Conservation (phyloP, 177 flowering plant genomes). For the Vitis hybrid region DNA sequence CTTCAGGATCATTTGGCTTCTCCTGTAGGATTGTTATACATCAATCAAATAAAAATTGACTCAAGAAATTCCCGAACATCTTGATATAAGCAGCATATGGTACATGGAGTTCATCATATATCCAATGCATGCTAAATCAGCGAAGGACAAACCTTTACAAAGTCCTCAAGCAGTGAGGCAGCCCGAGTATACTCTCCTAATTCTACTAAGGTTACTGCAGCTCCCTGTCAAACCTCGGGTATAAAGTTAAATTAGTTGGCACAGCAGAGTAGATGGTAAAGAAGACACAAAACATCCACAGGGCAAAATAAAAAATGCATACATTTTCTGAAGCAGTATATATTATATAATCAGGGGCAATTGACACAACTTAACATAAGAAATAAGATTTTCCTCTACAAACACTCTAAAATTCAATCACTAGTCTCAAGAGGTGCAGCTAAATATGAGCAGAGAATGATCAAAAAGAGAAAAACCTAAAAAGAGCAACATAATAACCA, state of each 20-base stretch:
- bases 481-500: too few species aligned
- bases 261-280: not conserved
- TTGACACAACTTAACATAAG: too few species aligned
- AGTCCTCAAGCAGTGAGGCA: slow-evolving; percentile 63
- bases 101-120: not conserved
- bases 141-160: slow-evolving; percentile 53
- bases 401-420: too few species aligned
- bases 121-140: not conserved
- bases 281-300: not conserved
- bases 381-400: too few species aligned
- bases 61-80: slow-evolving; percentile 2
- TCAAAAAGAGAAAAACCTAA: too few species aligned
- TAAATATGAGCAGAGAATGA: too few species aligned
- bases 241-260: slow-evolving; percentile 2
- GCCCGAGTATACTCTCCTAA: slow-evolving; percentile 73
- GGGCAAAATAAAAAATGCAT: not conserved
- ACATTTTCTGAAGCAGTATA: not conserved
- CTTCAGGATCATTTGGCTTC: slow-evolving; percentile 71
- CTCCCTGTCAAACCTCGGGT: slow-evolving; percentile 44
- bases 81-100: not conserved
- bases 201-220: slow-evolving; percentile 79
- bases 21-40: slow-evolving; percentile 39
- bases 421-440: too few species aligned
- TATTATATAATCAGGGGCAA: too few species aligned
- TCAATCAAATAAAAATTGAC: not conserved